These are phyloP conservation scores for Cyberlindnera veronae DNA, from an alignment of 805 yeast genomes.

Conservation along the genomic window DNA sequence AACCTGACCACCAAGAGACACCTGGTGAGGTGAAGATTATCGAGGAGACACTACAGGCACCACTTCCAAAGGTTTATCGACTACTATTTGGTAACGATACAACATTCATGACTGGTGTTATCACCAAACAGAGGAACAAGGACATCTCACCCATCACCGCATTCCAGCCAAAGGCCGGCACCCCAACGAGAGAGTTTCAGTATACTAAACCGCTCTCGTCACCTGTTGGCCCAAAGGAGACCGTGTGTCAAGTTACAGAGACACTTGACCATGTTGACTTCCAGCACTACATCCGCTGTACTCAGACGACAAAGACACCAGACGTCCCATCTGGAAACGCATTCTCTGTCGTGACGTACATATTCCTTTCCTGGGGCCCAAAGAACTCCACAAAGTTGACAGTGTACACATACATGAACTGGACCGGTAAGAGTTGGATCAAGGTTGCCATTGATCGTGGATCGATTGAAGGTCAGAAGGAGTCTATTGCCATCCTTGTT, in stretches of 20 bases:
- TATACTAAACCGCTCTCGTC: constrained; percentile 64
- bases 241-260: constrained; percentile 62
- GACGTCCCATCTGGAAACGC: constrained; percentile 81
- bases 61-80: constrained; percentile 57
- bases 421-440: constrained; percentile 79
- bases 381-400: constrained; percentile 50
- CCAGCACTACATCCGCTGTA: constrained; percentile 43
- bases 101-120: constrained; percentile 38
- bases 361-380: constrained; percentile 59
- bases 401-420: constrained; percentile 55
- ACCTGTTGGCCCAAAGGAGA: constrained; percentile 75
- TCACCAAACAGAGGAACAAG: constrained; percentile 61
- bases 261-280: constrained; percentile 50
- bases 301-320: constrained; percentile 64
- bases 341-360: constrained; percentile 57
- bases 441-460: constrained; percentile 74
- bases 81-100: constrained; percentile 63
- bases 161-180: constrained; percentile 30
- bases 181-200: constrained; percentile 44
- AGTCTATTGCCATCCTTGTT: constrained; percentile 46
- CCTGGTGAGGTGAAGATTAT: constrained; percentile 51
- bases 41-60: constrained; percentile 55
- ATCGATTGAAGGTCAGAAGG: constrained; percentile 67
- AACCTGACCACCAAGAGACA: constrained; percentile 38
- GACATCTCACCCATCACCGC: constrained; percentile 50